Conservation (phyloP, 2,329 filamentous ascomycete species). For the Amylocarpus encephaloides region DNA sequence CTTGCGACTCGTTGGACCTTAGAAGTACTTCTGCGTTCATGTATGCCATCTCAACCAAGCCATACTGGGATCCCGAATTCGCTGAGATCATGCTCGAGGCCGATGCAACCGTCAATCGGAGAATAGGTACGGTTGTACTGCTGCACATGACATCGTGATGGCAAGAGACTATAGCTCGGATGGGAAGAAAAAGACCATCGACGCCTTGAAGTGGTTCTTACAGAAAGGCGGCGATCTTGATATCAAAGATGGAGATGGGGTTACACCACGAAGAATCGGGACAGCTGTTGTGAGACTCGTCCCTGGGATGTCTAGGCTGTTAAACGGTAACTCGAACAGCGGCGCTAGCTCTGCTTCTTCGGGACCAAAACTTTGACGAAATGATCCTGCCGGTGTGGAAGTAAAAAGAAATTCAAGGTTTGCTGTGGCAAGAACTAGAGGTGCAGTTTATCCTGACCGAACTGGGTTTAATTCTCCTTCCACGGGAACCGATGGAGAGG, state of each 20-base stretch:
- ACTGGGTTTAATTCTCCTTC: too few species aligned
- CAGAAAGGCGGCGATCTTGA: constrained; percentile 7
- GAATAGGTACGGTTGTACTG: constrained; percentile 9
- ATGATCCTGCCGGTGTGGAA: constrained; percentile 8
- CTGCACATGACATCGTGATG: constrained; percentile 12
- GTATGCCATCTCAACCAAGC: constrained; percentile 9
- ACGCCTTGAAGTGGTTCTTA: constrained; percentile 5
- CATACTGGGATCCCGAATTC: constrained; percentile 9
- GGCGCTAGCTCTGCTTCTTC: background rate
- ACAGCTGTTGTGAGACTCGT: background rate
- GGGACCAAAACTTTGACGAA: constrained; percentile 5
- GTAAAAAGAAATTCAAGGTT: constrained; percentile 10
- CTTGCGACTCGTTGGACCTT: constrained; percentile 8
- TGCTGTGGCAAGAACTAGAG: constrained; percentile 11
- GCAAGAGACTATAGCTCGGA: constrained; percentile 3
- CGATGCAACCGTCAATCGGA: constrained; percentile 5
- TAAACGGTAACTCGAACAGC: background rate
- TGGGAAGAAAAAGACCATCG: constrained; percentile 8
- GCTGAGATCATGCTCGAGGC: constrained; percentile 7
- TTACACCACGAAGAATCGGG: constrained; percentile 1
- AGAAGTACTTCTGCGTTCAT: constrained; percentile 8
- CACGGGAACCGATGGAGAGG: too few species aligned
- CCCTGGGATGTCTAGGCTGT: background rate
- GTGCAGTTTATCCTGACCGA: too few species aligned
- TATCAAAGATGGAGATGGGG: constrained; percentile 6